phyloP scores from a whole-genome alignment of 306 rosid genomes.

The Trifolium pratense region DNA sequence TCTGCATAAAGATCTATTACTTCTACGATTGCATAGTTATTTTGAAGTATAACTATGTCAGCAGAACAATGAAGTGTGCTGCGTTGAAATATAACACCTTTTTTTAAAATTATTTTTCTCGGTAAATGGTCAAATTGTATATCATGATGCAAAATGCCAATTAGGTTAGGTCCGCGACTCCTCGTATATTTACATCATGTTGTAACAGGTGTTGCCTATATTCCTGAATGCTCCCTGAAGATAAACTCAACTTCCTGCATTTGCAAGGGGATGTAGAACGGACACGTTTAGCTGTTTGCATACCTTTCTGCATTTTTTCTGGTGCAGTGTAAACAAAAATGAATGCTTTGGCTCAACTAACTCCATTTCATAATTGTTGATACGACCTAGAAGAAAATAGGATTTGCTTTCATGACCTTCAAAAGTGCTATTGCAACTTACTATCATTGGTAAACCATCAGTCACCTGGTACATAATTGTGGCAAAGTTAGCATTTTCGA shows the following conservation, averaged over 20 bases:
- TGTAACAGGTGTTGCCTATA: constrained; percentile 73
- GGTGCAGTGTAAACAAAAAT: constrained; percentile 36
- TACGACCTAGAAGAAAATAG: no score
- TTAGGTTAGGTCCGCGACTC: constrained; percentile 1
- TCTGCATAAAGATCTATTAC: constrained; percentile 22
- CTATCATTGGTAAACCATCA: constrained; percentile 30
- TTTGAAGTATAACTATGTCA: constrained; percentile 14
- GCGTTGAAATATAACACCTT: neutral
- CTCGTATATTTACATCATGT: constrained; percentile 34
- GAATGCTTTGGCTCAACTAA: constrained; percentile 24
- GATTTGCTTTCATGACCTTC: constrained; percentile 29
- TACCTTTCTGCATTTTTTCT: constrained; percentile 33
- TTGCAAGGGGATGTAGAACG: constrained; percentile 59
- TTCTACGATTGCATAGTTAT: constrained; percentile 30
- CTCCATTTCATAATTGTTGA: constrained; percentile 32
- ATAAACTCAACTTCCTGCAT: constrained; percentile 82
- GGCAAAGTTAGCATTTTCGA: constrained; percentile 44
- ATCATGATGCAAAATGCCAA: constrained; percentile 38
- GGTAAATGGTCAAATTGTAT: constrained; percentile 11
- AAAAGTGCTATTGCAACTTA: constrained; percentile 28
- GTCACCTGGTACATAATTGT: constrained; percentile 24
- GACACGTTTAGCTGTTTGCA: constrained; percentile 19
- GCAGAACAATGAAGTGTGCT: constrained; percentile 20
- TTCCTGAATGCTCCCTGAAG: constrained; percentile 74
- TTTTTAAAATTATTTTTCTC: neutral